Base-by-base conservation (phyloP, 1,139 yeast genomes). In the Geotrichum aggregatum region DNA sequence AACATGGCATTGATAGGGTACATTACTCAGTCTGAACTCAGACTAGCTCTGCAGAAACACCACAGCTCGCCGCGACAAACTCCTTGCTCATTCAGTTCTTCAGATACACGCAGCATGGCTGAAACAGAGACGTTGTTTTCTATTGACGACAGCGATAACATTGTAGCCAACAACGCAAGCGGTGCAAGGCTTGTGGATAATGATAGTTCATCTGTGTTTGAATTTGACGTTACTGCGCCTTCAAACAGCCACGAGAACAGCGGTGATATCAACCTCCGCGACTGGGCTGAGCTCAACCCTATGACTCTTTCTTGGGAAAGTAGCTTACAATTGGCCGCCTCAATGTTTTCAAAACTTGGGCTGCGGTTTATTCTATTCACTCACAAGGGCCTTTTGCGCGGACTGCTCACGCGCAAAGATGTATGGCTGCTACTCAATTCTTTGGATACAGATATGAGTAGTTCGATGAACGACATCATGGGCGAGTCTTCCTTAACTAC, bases 381-480 rank as follows among this genome's bases (percentile, higher is more conserved):
- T 11, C 87, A 88, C 41, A 57, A 56, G 39, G 69, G 69, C 22
- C 55, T 59, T 16, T 52, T 66, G 18, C 54, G 55, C 11, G 95
- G 95, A 0, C 60, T 83, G n/a, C 69, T 86, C 1, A 84, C 94
- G 0, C 74, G 83, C 59, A 83, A 84, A 60, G 92, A 85, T 61
- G 71, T 85, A 3, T 70, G 86, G 59, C 70, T 81, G 44, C 80
- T 80, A 38, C 52, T 66, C 33, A 60, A 58, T 22, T 52, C 60
- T 34, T 38, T 54, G 21, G 58, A 49, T 33, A 47, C 50, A 13
- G 57, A 50, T 28, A 26, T 50, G 43, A 39, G 50, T 14, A 49
- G 49, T 31, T 43, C 50, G 21, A 45, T 33, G 6, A 49, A 44
- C 44, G 52, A 48, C 24, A 31, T 44, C 16, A 31, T 44, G n/a